Conservation (phyloP, 495 filamentous ascomycete species). For the Talaromyces proteolyticus region DNA sequence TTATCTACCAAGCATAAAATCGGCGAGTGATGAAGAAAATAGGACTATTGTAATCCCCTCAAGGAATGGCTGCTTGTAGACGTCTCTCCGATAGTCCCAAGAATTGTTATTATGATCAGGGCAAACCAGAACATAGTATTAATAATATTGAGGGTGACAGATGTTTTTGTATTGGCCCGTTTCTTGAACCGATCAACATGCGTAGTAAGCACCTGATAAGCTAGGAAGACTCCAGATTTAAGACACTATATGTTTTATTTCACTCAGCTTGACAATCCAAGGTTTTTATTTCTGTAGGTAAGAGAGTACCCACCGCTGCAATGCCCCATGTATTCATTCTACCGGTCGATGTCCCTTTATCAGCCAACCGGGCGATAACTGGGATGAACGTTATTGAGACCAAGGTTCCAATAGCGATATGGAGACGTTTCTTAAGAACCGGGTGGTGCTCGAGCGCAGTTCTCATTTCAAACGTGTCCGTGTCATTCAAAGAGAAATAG, state of each 20-base stretch:
- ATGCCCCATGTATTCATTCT: slow-evolving; percentile 22
- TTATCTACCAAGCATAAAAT: no score
- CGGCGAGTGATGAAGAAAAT: no score
- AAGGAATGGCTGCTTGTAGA: no score
- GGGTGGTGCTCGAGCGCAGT: no score
- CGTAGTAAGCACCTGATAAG: slow-evolving; percentile 23
- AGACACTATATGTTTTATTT: no score
- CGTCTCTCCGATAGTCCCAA: no score
- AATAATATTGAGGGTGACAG: slow-evolving; percentile 23
- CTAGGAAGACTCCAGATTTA: slow-evolving; percentile 26
- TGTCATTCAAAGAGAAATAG: no score
- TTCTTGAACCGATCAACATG: slow-evolving; percentile 16
- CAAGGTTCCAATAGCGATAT: slow-evolving; percentile 15
- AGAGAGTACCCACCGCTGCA: slow-evolving; percentile 15
- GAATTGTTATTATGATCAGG: slow-evolving; percentile 16
- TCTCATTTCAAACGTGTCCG: no score
- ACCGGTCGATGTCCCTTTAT: slow-evolving; percentile 13
- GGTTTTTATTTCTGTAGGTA: neutral
- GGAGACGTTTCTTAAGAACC: slow-evolving; percentile 5
- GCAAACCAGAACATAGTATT: slow-evolving; percentile 30
- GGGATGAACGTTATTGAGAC: slow-evolving; percentile 16
- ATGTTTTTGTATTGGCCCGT: slow-evolving; percentile 23
- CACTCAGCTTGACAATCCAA: neutral
- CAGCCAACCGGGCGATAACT: slow-evolving; percentile 14
- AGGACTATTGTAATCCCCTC: no score